Evolutionary conservation across 2,329 filamentous ascomycete genomes (phyloP).

Genomic region (Colletotrichum spaethianum): DNA sequence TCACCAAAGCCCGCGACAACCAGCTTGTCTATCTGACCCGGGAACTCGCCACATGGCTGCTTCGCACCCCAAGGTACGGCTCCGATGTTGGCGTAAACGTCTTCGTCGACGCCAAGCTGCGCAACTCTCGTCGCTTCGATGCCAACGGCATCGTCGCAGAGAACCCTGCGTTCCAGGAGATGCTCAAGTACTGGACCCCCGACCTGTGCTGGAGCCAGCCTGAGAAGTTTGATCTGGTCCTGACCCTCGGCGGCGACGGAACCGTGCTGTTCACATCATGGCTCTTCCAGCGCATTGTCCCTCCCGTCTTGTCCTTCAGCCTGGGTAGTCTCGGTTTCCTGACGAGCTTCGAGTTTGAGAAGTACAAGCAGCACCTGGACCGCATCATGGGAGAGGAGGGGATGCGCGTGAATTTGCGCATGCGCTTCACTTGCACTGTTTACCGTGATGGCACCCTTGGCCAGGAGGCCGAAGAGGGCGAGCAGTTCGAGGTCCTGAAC

Average conservation of each 20-base stretch:
- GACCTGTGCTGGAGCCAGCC: slow-evolving; percentile 95
- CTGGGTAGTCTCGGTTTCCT: slow-evolving; percentile 90
- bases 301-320: slow-evolving; percentile 87
- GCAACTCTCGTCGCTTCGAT: slow-evolving; percentile 89
- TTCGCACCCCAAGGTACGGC: slow-evolving; percentile 90
- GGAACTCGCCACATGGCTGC: slow-evolving; percentile 89
- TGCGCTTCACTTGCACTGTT: slow-evolving; percentile 99
- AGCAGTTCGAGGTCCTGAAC: slow-evolving; percentile 98
- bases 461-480: slow-evolving; percentile 84
- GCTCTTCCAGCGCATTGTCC: slow-evolving; percentile 92
- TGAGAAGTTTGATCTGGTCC: slow-evolving; percentile 94
- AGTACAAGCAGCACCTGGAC: slow-evolving; percentile 89
- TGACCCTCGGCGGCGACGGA: slow-evolving; percentile 88
- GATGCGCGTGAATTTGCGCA: slow-evolving; percentile 97
- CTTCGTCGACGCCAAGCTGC: slow-evolving; percentile 97
- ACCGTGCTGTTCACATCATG: slow-evolving; percentile 91
- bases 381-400: slow-evolving; percentile 93
- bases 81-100: slow-evolving; percentile 94
- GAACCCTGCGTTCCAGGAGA: slow-evolving; percentile 82
- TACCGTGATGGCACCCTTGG: slow-evolving; percentile 78
- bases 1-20: slow-evolving; percentile 98
- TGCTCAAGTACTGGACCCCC: slow-evolving; percentile 96
- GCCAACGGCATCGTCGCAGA: slow-evolving; percentile 79
- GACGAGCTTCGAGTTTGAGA: slow-evolving; percentile 88
- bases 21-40: slow-evolving; percentile 89